These are phyloP conservation scores for Penicillium herquei DNA, from an alignment of 495 filamentous ascomycete species.

Conservation along the genomic window DNA sequence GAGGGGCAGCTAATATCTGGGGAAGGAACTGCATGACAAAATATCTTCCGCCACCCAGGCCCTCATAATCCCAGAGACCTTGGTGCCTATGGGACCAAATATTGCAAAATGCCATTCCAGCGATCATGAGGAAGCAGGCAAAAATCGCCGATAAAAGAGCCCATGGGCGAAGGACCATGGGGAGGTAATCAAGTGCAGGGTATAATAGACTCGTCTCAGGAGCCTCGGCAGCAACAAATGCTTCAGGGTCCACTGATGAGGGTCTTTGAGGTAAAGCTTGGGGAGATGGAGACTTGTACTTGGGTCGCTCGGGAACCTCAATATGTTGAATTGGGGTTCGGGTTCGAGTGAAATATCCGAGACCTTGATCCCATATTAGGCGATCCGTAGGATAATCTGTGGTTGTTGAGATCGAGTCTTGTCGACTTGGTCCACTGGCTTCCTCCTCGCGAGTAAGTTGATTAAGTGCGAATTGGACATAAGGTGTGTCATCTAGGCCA, in stretches of 20 bases:
- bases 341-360: constrained; percentile 46
- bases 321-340: constrained; percentile 23
- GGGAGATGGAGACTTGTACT: constrained; percentile 23
- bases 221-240: constrained; percentile 54
- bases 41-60: constrained; percentile 68
- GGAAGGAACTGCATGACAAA: constrained; percentile 85
- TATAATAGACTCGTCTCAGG: constrained; percentile 43
- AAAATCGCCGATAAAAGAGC: constrained; percentile 57
- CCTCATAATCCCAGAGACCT: constrained; percentile 64
- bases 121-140: constrained; percentile 68
- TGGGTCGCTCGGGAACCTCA: constrained; percentile 16
- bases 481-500: constrained; percentile 64
- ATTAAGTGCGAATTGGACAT: constrained; percentile 70
- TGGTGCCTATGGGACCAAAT: constrained; percentile 62
- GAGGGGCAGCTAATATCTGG: constrained; percentile 67
- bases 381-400: constrained; percentile 47
- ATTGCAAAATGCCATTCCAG: constrained; percentile 68
- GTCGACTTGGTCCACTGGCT: constrained; percentile 32
- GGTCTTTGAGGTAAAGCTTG: constrained; percentile 29
- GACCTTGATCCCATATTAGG: constrained; percentile 49
- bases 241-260: constrained; percentile 42
- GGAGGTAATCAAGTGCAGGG: constrained; percentile 62
- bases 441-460: constrained; percentile 69
- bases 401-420: constrained; percentile 33
- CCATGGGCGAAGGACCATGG: constrained; percentile 61